Conservation (phyloP, 345 rosid genomes). For the Anastatica hierochuntica region DNA sequence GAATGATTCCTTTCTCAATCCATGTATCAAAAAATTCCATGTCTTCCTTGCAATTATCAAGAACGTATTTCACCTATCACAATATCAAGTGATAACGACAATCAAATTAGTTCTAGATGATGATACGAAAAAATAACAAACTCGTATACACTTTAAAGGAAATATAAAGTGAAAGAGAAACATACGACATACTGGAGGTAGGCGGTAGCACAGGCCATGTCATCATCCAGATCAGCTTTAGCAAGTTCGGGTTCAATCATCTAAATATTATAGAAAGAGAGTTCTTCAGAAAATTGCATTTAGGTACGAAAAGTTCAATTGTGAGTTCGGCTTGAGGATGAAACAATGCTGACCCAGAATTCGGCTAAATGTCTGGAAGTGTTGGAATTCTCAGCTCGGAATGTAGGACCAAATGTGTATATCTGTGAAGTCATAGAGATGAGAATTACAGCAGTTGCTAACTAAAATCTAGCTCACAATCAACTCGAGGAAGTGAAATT, state of each 20-base stretch:
- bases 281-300: constrained; percentile 13
- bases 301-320: background rate
- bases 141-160: constrained; percentile 3
- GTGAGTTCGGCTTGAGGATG: constrained; percentile 1
- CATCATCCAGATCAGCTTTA: constrained; percentile 91
- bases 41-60: constrained; percentile 93
- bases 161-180: constrained; percentile 45
- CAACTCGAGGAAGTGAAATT: constrained; percentile 5
- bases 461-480: constrained; percentile 2
- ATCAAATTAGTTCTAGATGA: background rate
- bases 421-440: constrained; percentile 37
- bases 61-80: constrained; percentile 66
- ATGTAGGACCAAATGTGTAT: constrained; percentile 97
- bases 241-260: constrained; percentile 99
- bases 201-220: constrained; percentile 99
- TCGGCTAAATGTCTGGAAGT: constrained; percentile 95
- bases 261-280: constrained; percentile 28
- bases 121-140: constrained; percentile 1
- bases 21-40: constrained; percentile 96
- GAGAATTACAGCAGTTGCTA: background rate
- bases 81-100: constrained; percentile 6
- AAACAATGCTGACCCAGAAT: constrained; percentile 61
- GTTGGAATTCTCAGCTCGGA: constrained; percentile 95
- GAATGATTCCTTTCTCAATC: constrained; percentile 93
- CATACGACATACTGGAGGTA: constrained; percentile 99